These are phyloP conservation scores for Populus deltoides DNA, from an alignment of 345 rosid genomes.

Conservation along the genomic window DNA sequence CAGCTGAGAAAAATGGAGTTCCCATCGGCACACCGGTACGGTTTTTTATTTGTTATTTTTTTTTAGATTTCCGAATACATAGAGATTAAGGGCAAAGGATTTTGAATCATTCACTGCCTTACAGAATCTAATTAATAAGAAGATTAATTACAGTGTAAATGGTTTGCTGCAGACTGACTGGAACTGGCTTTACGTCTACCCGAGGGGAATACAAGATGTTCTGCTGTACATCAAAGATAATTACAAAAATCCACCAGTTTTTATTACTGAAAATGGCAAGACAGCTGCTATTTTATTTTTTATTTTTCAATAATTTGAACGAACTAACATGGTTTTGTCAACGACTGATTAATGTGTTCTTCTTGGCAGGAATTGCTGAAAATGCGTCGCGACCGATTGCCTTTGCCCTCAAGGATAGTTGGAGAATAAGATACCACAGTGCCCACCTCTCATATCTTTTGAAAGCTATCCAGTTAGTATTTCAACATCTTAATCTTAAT, in stretches of 20 bases:
- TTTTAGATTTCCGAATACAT: too few species aligned
- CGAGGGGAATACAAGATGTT: conserved; percentile 46
- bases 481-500: too few species aligned
- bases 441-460: conserved; percentile 7
- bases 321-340: too few species aligned
- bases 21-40: conserved; percentile 23
- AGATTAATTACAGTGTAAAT: too few species aligned
- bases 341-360: background rate
- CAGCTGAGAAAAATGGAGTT: conserved; percentile 20
- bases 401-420: background rate
- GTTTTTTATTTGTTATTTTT: too few species aligned
- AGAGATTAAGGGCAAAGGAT: too few species aligned
- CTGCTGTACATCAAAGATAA: conserved; percentile 41
- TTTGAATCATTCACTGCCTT: too few species aligned
- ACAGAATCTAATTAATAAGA: too few species aligned
- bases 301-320: too few species aligned
- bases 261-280: conserved; percentile 63
- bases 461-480: conserved; percentile 12
- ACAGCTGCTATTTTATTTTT: too few species aligned
- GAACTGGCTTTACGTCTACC: conserved; percentile 54
- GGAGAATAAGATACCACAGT: conserved; percentile 16
- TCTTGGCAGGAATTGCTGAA: conserved; percentile 24
- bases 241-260: conserved; percentile 45
- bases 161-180: conserved; percentile 39
- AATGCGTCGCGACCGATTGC: conserved; percentile 10